These are phyloP conservation scores for Aureobasidium sp. DNA, from an alignment of 2,329 filamentous ascomycete species.

Conservation along the genomic window DNA sequence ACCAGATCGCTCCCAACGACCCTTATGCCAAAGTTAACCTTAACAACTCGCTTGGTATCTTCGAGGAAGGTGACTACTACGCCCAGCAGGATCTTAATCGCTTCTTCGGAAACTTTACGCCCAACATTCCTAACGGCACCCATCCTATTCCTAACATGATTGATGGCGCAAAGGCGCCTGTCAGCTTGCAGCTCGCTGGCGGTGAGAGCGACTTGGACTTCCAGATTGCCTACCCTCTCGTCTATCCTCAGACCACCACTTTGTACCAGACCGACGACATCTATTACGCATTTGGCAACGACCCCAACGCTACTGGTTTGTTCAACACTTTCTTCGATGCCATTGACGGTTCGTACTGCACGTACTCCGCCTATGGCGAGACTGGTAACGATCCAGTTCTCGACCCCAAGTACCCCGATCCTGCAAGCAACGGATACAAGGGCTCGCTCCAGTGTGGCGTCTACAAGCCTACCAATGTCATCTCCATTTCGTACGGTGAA, in stretches of 20 bases:
- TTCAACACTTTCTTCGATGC: slow-evolving; percentile 44
- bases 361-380: slow-evolving; percentile 37
- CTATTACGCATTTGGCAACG: slow-evolving; percentile 27
- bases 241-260: slow-evolving; percentile 44
- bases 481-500: slow-evolving; percentile 53
- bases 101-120: slow-evolving; percentile 31
- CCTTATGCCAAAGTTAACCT: slow-evolving; percentile 16
- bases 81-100: slow-evolving; percentile 37
- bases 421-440: slow-evolving; percentile 15
- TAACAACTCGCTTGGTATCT: slow-evolving; percentile 32
- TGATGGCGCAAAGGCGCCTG: slow-evolving; percentile 21
- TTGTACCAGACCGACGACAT: slow-evolving; percentile 41
- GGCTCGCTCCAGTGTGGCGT: slow-evolving; percentile 37
- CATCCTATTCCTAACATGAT: slow-evolving; percentile 23
- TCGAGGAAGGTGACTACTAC: slow-evolving; percentile 38
- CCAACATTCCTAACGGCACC: slow-evolving; percentile 19
- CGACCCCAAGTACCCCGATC: slow-evolving; percentile 41
- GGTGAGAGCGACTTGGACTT: slow-evolving; percentile 43
- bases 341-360: slow-evolving; percentile 48
- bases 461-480: slow-evolving; percentile 48
- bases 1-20: slow-evolving; percentile 18
- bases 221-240: slow-evolving; percentile 41
- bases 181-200: slow-evolving; percentile 24
- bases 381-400: slow-evolving; percentile 42
- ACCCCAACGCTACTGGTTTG: slow-evolving; percentile 32